These are phyloP conservation scores for Vaccinium darrowii DNA, from an alignment of 148 eudicot genomes.

Conservation along the genomic window DNA sequence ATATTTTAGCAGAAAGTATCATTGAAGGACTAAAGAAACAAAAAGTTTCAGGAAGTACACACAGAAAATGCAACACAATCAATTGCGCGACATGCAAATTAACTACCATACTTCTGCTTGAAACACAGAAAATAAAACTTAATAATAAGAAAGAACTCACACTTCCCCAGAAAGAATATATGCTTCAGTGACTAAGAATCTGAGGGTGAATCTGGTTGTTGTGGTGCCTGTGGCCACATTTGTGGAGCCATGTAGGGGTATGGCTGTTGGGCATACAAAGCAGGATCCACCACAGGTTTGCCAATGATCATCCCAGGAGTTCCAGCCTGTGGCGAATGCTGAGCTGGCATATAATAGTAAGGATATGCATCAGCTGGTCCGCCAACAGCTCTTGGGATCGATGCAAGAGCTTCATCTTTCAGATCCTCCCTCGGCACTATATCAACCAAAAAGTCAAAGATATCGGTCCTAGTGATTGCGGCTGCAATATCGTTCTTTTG, in stretches of 20 bases:
- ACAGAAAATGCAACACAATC: not conserved
- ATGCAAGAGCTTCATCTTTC: constrained; percentile 63
- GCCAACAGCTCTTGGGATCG: constrained; percentile 60
- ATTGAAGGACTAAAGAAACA: not conserved
- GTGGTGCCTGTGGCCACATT: constrained; percentile 69
- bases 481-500: constrained; percentile 81
- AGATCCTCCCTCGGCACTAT: constrained; percentile 80
- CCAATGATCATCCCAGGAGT: constrained; percentile 70
- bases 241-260: constrained; percentile 62
- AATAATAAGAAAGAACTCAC: constrained; percentile 16
- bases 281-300: constrained; percentile 45
- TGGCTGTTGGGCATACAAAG: constrained; percentile 49
- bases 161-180: constrained; percentile 7
- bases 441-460: constrained; percentile 72
- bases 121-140: not conserved
- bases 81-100: not conserved
- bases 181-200: constrained; percentile 43
- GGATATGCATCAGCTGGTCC: constrained; percentile 61
- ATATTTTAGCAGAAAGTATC: not conserved
- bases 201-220: constrained; percentile 60
- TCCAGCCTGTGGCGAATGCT: constrained; percentile 57
- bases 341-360: constrained; percentile 68
- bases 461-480: constrained; percentile 75
- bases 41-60: not conserved
- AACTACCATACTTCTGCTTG: not conserved